Percentiles rank a stretch among this genome's conserved stretches.
phyloP scores from a whole-genome alignment of 2,329 filamentous ascomycete species.

The Xylaria sp. region DNA sequence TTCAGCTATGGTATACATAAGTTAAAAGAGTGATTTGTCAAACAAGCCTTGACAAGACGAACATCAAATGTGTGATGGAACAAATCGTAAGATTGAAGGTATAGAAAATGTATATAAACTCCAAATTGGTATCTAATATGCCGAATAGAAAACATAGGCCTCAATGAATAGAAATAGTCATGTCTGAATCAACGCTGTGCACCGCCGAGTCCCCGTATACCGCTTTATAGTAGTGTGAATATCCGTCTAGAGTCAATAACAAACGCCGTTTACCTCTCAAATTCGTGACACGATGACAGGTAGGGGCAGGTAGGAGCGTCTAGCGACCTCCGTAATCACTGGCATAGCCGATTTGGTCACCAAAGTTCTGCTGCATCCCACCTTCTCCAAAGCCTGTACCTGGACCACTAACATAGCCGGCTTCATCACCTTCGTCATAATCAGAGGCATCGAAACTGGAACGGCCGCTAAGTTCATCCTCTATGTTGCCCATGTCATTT shows the following conservation, averaged over 20 bases:
- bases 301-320: neutral
- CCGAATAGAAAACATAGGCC: slow-evolving; percentile 22
- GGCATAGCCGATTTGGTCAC: slow-evolving; percentile 53
- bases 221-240: slow-evolving; percentile 11
- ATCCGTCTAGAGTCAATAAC: slow-evolving; percentile 6
- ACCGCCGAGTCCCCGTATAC: slow-evolving; percentile 4
- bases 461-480: slow-evolving; percentile 76
- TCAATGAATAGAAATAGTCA: too few relatives aligned
- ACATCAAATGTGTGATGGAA: neutral
- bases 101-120: slow-evolving; percentile 23
- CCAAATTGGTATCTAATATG: slow-evolving; percentile 38
- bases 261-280: slow-evolving; percentile 5
- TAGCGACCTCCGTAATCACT: slow-evolving; percentile 56
- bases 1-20: too few relatives aligned
- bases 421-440: slow-evolving; percentile 73
- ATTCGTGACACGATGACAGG: neutral
- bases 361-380: slow-evolving; percentile 57
- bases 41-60: too few relatives aligned
- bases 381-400: slow-evolving; percentile 63
- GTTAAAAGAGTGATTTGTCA: too few relatives aligned
- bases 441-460: slow-evolving; percentile 84
- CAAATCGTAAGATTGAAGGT: neutral
- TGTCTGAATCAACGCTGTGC: slow-evolving; percentile 15
- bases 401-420: slow-evolving; percentile 66
- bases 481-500: slow-evolving; percentile 68